Percentiles rank a stretch among this genome's conserved stretches.
Evolutionary conservation across 805 yeast species (phyloP).

Genomic region (Suhomyces sp.): DNA sequence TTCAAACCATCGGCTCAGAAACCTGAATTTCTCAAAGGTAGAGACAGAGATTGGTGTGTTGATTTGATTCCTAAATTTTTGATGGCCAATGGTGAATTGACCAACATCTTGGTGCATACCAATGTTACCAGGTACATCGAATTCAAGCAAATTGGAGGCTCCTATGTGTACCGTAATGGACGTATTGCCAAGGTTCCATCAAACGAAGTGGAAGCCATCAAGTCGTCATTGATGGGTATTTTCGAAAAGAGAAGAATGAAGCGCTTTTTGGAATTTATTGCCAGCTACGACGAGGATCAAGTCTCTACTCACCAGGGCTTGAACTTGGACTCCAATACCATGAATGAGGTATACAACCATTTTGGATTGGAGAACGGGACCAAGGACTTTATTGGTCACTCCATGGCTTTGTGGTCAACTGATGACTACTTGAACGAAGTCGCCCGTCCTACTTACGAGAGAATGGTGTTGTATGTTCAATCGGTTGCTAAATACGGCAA

Average conservation of each 20-base stretch:
- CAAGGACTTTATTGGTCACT: slow-evolving; percentile 95
- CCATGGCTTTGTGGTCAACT: slow-evolving; percentile 96
- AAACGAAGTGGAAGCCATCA: slow-evolving; percentile 84
- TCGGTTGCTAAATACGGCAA: slow-evolving; percentile 94
- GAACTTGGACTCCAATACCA: slow-evolving; percentile 81
- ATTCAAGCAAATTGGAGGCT: slow-evolving; percentile 94
- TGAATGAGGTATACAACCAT: slow-evolving; percentile 86
- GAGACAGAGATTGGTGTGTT: slow-evolving; percentile 97
- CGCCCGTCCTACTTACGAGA: slow-evolving; percentile 86
- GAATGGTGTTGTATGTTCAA: slow-evolving; percentile 80
- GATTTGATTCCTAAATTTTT: slow-evolving; percentile 94
- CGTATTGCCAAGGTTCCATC: slow-evolving; percentile 94
- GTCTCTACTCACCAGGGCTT: slow-evolving; percentile 79
- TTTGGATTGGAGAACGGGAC: slow-evolving; percentile 92
- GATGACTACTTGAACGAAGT: slow-evolving; percentile 87
- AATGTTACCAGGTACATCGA: slow-evolving; percentile 95
- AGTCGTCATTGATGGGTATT: slow-evolving; percentile 90
- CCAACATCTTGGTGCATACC: slow-evolving; percentile 91
- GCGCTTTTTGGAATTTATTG: slow-evolving; percentile 84
- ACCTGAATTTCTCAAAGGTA: slow-evolving; percentile 71
- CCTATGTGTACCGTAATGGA: slow-evolving; percentile 88
- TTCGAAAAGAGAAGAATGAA: slow-evolving; percentile 96
- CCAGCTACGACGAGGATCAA: slow-evolving; percentile 75
- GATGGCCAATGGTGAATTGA: slow-evolving; percentile 97
- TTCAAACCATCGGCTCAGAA: slow-evolving; percentile 75